These are phyloP conservation scores for Excoecaria agallocha DNA, from an alignment of 345 rosid genomes.

Conservation along the genomic window DNA sequence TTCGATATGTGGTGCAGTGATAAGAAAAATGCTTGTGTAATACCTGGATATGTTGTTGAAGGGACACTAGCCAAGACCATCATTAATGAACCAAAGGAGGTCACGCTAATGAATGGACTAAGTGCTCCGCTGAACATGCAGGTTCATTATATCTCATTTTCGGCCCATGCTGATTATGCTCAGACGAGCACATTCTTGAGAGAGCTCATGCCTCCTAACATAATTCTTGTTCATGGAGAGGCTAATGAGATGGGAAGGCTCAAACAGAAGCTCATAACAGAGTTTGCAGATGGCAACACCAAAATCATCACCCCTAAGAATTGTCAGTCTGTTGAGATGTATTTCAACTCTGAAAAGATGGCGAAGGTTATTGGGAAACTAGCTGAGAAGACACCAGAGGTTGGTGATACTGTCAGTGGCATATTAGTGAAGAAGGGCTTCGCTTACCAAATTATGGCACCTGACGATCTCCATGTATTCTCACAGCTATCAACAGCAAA, in stretches of 20 bases:
- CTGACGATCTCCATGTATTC: constrained; percentile 91
- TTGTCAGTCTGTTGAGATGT: constrained; percentile 86
- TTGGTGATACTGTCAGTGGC: constrained; percentile 75
- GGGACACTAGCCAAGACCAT: constrained; percentile 84
- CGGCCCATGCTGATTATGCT: constrained; percentile 94
- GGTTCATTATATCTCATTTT: constrained; percentile 89
- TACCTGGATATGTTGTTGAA: constrained; percentile 86
- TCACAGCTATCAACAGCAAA: constrained; percentile 90
- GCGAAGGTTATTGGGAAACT: constrained; percentile 84
- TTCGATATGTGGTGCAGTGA: constrained; percentile 93
- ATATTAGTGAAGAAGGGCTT: constrained; percentile 89
- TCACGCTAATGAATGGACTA: constrained; percentile 90
- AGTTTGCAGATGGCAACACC: constrained; percentile 74
- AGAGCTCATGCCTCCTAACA: constrained; percentile 94
- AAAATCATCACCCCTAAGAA: constrained; percentile 83
- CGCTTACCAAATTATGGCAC: constrained; percentile 94
- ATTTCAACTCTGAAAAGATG: constrained; percentile 84
- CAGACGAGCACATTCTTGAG: constrained; percentile 90
- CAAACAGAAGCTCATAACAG: constrained; percentile 73
- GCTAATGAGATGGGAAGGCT: constrained; percentile 95
- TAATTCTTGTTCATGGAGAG: constrained; percentile 91
- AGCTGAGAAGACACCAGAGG: constrained; percentile 79
- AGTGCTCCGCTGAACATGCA: constrained; percentile 82
- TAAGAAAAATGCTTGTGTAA: constrained; percentile 77
- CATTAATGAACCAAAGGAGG: constrained; percentile 87